These are phyloP conservation scores for Cadophora malorum DNA, from an alignment of 2,329 filamentous ascomycete species.

Conservation along the genomic window DNA sequence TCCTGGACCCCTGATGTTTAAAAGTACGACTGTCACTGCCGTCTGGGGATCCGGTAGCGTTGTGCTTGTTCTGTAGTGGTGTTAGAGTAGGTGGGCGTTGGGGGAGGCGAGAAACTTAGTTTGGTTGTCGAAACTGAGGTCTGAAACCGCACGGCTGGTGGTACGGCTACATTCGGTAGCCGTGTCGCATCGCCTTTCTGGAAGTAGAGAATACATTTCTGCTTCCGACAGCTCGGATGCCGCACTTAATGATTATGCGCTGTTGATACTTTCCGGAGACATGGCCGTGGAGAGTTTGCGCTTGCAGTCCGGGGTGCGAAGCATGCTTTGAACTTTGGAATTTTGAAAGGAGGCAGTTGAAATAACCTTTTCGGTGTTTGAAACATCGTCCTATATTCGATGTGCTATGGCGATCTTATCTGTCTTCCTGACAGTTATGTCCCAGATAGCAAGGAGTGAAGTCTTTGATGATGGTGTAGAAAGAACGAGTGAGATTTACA, in stretches of 20 bases:
- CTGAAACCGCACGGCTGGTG: neutral
- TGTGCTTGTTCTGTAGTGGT: neutral
- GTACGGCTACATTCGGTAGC: neutral
- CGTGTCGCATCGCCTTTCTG: neutral
- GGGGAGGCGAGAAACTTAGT: neutral
- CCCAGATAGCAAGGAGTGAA: neutral
- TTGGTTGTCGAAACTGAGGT: neutral
- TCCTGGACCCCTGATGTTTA: neutral
- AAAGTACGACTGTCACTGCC: neutral
- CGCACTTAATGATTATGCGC: neutral
- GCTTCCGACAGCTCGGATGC: neutral
- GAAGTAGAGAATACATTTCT: neutral
- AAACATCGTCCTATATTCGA: conserved; percentile 1
- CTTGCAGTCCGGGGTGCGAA: neutral
- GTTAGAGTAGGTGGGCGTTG: neutral
- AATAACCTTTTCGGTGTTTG: neutral
- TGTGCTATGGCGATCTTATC: neutral
- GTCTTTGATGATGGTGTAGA: neutral
- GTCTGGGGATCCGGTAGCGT: neutral
- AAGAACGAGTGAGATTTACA: neutral
- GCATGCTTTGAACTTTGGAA: neutral
- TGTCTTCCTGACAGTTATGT: neutral
- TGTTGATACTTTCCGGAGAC: neutral
- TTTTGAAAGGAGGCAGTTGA: neutral
- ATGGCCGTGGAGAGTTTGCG: neutral